Conservation (phyloP, 345 rosid genomes). For the Brassica rapa region DNA sequence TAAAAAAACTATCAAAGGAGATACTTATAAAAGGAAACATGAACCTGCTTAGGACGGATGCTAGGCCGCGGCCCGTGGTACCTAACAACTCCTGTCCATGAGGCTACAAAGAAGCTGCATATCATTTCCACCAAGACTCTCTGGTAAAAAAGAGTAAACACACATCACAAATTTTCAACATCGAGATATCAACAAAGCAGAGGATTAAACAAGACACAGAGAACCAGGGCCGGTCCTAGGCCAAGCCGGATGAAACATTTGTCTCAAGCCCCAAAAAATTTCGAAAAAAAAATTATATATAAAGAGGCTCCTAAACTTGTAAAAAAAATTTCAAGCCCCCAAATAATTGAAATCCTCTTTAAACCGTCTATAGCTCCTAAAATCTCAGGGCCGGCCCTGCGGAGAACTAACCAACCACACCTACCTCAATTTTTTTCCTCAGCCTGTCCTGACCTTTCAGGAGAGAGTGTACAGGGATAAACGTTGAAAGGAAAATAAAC, state of each 20-base stretch:
- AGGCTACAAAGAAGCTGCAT: slow-evolving; percentile 98
- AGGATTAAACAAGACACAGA: not conserved
- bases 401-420: slow-evolving; percentile 43
- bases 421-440: slow-evolving; percentile 89
- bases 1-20: not conserved
- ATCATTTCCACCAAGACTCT: slow-evolving; percentile 95
- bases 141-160: slow-evolving; percentile 40
- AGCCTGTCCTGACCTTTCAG: slow-evolving; percentile 77
- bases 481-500: slow-evolving; percentile 79
- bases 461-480: slow-evolving; percentile 71
- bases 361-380: too few species aligned
- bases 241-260: too few species aligned
- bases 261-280: too few species aligned
- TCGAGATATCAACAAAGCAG: not conserved
- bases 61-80: slow-evolving; percentile 96
- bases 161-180: not conserved
- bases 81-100: slow-evolving; percentile 96
- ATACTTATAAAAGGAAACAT: not conserved
- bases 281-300: too few species aligned
- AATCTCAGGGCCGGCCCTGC: not conserved
- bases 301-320: too few species aligned
- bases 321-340: too few species aligned
- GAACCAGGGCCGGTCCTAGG: slow-evolving; percentile 10
- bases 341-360: too few species aligned
- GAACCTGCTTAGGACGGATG: slow-evolving; percentile 92